phyloP scores from a whole-genome alignment of 768 basidiomycete species.

The Saitozyma podzolica region DNA sequence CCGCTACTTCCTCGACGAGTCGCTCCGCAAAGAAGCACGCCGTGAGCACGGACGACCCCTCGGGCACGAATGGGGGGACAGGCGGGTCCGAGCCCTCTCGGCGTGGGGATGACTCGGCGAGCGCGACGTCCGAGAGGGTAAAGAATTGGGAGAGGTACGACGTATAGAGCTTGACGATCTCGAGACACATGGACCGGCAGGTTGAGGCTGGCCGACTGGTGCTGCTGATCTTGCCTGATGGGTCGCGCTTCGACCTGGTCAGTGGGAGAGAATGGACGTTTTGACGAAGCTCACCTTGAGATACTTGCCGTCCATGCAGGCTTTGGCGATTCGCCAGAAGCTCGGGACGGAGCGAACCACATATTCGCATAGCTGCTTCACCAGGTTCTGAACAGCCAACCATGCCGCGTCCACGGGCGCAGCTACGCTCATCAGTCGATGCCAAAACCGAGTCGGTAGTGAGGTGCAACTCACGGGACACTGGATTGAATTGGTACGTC shows the following conservation, averaged over 20 bases:
- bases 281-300: conserved; percentile 64
- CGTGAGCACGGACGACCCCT: conserved; percentile 74
- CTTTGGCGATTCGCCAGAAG: conserved; percentile 90
- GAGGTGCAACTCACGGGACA: conserved; percentile 15
- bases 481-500: conserved; percentile 19
- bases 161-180: conserved; percentile 81
- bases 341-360: conserved; percentile 80
- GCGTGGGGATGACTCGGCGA: conserved; percentile 61
- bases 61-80: conserved; percentile 63
- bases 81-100: conserved; percentile 51
- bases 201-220: conserved; percentile 78
- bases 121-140: conserved; percentile 72
- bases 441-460: background rate
- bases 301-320: conserved; percentile 90
- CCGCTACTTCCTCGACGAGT: conserved; percentile 80
- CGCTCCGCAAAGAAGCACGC: conserved; percentile 76
- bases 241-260: conserved; percentile 33
- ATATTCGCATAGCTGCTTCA: conserved; percentile 83
- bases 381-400: conserved; percentile 73
- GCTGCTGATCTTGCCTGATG: conserved; percentile 45
- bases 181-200: conserved; percentile 81
- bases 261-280: background rate
- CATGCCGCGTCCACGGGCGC: conserved; percentile 63
- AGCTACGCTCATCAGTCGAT: conserved; percentile 19
- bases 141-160: conserved; percentile 84